phyloP scores from a whole-genome alignment of 768 basidiomycete genomes.

The Leucosporidium creatinivorum region DNA sequence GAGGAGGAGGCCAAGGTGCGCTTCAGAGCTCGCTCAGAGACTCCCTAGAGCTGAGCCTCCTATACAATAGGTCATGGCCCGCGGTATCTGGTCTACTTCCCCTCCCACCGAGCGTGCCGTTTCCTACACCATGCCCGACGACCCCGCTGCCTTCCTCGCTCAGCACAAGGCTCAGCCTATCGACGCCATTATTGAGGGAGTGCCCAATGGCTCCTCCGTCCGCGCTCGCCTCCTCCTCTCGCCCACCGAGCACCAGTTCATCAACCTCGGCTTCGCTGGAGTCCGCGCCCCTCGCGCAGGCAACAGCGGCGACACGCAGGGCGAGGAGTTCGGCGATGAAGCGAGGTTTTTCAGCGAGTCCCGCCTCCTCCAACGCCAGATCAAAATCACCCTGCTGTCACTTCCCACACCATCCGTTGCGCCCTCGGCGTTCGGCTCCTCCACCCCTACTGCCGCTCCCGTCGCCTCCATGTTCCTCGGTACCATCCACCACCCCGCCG shows the following conservation, averaged over 20 bases:
- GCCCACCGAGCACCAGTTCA: slow-evolving; percentile 79
- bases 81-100: slow-evolving; percentile 15
- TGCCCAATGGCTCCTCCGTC: slow-evolving; percentile 83
- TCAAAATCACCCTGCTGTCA: slow-evolving; percentile 69
- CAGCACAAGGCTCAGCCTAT: slow-evolving; percentile 88
- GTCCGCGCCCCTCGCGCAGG: slow-evolving; percentile 66
- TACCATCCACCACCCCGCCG: slow-evolving; percentile 78
- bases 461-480: slow-evolving; percentile 82
- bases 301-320: slow-evolving; percentile 48
- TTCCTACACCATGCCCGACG: slow-evolving; percentile 77
- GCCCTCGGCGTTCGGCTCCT: slow-evolving; percentile 35
- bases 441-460: slow-evolving; percentile 44
- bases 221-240: slow-evolving; percentile 82
- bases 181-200: slow-evolving; percentile 88
- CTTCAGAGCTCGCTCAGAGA: not conserved
- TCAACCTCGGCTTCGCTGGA: slow-evolving; percentile 70
- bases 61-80: slow-evolving; percentile 42
- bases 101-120: slow-evolving; percentile 59
- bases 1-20: slow-evolving; percentile 62
- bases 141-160: slow-evolving; percentile 77
- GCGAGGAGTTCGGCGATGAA: slow-evolving; percentile 65
- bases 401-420: slow-evolving; percentile 63
- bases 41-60: slow-evolving; percentile 68
- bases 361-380: slow-evolving; percentile 66
- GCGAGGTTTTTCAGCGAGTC: slow-evolving; percentile 91